Percentiles rank a stretch among this genome's conserved stretches.
Evolutionary conservation across 768 basidiomycete genomes (phyloP).

Genomic region (Brasilioporus rufonigricans): DNA sequence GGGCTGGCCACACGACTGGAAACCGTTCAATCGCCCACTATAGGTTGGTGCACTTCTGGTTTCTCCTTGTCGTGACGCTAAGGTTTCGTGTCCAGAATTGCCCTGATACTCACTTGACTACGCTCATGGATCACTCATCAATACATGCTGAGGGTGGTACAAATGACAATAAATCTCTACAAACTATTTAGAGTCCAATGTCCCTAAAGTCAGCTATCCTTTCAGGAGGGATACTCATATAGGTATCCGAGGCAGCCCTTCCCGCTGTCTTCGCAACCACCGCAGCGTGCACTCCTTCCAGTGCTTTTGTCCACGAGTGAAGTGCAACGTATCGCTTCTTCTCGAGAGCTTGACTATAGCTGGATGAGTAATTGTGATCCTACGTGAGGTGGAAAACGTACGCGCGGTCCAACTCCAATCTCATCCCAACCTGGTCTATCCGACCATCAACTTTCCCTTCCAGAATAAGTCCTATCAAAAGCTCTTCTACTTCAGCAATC

Average conservation of each 20-base stretch:
- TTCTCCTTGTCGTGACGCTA: not conserved
- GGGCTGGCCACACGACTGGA: conserved; percentile 91
- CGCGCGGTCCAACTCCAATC: conserved; percentile 88
- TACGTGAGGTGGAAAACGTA: conserved; percentile 29
- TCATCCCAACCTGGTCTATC: conserved; percentile 95
- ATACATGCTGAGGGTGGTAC: not conserved
- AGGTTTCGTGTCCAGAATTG: not conserved
- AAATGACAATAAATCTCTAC: conserved; percentile 7
- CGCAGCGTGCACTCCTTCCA: conserved; percentile 73
- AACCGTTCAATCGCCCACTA: conserved; percentile 55
- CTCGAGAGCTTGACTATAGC: conserved; percentile 77
- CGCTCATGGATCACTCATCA: not conserved
- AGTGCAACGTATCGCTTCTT: conserved; percentile 82
- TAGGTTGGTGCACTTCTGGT: conserved; percentile 14
- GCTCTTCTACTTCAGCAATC: conserved; percentile 86
- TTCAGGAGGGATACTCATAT: conserved; percentile 33
- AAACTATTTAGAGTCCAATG: conserved; percentile 18
- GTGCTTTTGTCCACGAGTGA: conserved; percentile 78
- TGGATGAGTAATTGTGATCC: conserved; percentile 1
- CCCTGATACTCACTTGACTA: not conserved
- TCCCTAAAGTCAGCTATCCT: conserved; percentile 33
- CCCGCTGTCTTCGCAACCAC: conserved; percentile 70
- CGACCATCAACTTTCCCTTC: conserved; percentile 97
- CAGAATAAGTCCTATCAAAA: conserved; percentile 89
- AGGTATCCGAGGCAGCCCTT: conserved; percentile 30